These are phyloP conservation scores for Heracleum sosnowskyi DNA, from an alignment of 129 eudicot genomes.

Conservation along the genomic window DNA sequence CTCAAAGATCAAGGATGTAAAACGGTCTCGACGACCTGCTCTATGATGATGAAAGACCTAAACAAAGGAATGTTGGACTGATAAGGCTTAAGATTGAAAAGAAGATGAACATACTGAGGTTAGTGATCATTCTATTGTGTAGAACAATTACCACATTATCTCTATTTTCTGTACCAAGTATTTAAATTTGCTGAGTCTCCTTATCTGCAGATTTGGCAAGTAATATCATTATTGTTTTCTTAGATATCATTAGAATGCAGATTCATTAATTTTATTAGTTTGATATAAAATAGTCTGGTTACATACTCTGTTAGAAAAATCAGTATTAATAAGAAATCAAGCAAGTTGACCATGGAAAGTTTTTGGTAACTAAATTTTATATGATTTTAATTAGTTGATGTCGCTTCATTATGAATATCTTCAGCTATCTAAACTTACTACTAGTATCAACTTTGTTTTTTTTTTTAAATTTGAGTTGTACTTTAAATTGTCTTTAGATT, in stretches of 20 bases:
- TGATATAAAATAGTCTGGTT: background rate
- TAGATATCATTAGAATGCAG: background rate
- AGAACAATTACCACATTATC: background rate
- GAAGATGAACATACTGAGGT: constrained; percentile 7
- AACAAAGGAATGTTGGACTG: constrained; percentile 63
- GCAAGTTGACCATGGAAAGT: background rate
- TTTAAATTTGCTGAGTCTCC: background rate
- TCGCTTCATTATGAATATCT: background rate
- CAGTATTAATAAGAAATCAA: background rate
- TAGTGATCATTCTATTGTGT: background rate
- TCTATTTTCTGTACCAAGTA: too few species aligned
- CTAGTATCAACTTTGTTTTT: background rate
- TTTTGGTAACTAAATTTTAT: background rate
- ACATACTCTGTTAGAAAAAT: background rate
- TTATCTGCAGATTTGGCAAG: background rate
- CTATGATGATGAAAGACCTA: constrained; percentile 65
- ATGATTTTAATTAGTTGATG: background rate
- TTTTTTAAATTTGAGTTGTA: background rate
- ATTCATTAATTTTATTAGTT: background rate
- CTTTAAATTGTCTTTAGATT: too few species aligned
- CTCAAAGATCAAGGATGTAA: constrained; percentile 65
- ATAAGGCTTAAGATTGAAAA: constrained; percentile 41
- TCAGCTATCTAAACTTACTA: background rate
- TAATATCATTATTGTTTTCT: background rate
- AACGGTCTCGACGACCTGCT: constrained; percentile 55